These are phyloP conservation scores for Starmerella asiatica DNA, from an alignment of 805 yeast species.

Conservation along the genomic window DNA sequence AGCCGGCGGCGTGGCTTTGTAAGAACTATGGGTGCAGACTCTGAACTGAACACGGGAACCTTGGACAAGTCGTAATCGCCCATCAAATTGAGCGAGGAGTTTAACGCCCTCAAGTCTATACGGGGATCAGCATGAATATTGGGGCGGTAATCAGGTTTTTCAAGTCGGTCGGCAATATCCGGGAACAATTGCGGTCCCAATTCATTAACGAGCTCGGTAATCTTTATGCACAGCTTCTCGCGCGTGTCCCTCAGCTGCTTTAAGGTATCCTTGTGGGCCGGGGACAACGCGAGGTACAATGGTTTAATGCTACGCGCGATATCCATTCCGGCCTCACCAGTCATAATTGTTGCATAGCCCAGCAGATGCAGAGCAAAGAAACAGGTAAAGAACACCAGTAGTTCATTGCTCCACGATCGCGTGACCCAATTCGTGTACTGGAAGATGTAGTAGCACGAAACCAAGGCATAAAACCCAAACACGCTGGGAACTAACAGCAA, in stretches of 20 bases:
- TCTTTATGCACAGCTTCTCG: slow-evolving; percentile 48
- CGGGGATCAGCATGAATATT: slow-evolving; percentile 18
- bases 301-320: slow-evolving; percentile 73
- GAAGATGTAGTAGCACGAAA: slow-evolving; percentile 28
- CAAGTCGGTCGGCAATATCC: slow-evolving; percentile 41
- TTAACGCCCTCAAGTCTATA: slow-evolving; percentile 18
- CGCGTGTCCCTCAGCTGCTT: slow-evolving; percentile 48
- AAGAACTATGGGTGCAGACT: slow-evolving; percentile 12
- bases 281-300: slow-evolving; percentile 38
- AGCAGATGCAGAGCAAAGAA: slow-evolving; percentile 27
- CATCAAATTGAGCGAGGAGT: slow-evolving; percentile 13
- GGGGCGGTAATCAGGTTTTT: slow-evolving; percentile 15
- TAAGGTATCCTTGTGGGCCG: slow-evolving; percentile 29
- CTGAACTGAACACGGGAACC: slow-evolving; percentile 20
- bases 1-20: background rate
- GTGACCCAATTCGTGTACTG: slow-evolving; percentile 24
- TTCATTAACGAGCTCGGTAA: slow-evolving; percentile 65
- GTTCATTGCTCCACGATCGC: slow-evolving; percentile 13
- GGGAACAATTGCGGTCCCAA: slow-evolving; percentile 79
- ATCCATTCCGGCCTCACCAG: slow-evolving; percentile 92
- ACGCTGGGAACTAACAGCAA: slow-evolving; percentile 80
- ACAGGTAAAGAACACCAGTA: slow-evolving; percentile 6
- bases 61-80: slow-evolving; percentile 21
- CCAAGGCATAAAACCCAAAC: slow-evolving; percentile 61
- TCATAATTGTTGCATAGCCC: slow-evolving; percentile 75